These are phyloP conservation scores for Chenopodium quinoa DNA, from an alignment of 148 eudicot species.

Conservation along the genomic window DNA sequence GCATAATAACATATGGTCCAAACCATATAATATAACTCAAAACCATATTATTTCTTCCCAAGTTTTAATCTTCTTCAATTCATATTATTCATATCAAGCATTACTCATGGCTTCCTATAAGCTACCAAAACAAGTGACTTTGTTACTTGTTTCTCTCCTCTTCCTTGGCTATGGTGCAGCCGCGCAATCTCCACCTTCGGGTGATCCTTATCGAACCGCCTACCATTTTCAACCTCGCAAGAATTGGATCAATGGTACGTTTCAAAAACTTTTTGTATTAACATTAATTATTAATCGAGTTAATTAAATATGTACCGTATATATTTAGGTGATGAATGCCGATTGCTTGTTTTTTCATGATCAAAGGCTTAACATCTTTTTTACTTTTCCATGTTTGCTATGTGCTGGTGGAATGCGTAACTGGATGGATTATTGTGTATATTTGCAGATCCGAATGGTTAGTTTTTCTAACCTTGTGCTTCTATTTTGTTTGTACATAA, in stretches of 20 bases:
- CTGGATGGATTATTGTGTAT: neutral
- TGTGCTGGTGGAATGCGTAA: slow-evolving; percentile 19
- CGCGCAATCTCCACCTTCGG: slow-evolving; percentile 24
- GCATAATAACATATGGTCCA: neutral
- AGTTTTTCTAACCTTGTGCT: slow-evolving; percentile 11
- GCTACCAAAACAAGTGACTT: neutral
- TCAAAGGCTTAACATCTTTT: slow-evolving; percentile 12
- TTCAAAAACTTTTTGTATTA: neutral
- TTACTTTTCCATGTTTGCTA: neutral
- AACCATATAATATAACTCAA: neutral
- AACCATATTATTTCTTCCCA: neutral
- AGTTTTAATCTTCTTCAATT: neutral
- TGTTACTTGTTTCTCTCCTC: slow-evolving; percentile 11
- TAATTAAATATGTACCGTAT: neutral
- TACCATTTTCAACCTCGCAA: slow-evolving; percentile 70
- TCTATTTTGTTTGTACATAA: neutral
- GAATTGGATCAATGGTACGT: slow-evolving; percentile 72
- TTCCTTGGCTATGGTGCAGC: slow-evolving; percentile 28
- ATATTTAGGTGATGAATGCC: neutral
- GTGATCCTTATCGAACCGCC: slow-evolving; percentile 45
- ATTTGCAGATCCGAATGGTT: slow-evolving; percentile 66
- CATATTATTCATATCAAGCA: neutral
- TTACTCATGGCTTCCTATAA: neutral
- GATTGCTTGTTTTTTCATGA: neutral
- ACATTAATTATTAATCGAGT: too few species aligned